phyloP scores from a whole-genome alignment of 202 grass and related monocot genomes.

The Hordeum pubiflorum region DNA sequence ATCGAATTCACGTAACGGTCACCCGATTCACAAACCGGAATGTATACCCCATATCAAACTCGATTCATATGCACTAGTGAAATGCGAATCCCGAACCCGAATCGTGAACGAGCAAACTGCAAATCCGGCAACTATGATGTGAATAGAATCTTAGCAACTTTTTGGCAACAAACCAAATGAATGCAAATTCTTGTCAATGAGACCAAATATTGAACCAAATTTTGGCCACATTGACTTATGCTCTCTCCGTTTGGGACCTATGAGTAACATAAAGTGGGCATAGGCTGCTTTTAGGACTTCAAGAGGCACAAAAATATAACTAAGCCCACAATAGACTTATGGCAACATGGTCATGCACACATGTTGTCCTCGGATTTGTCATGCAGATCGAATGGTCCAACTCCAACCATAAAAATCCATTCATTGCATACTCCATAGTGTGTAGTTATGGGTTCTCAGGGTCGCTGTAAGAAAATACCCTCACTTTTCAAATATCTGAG shows the following conservation, averaged over 20 bases:
- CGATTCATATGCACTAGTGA: too few species aligned
- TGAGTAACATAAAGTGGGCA: neutral
- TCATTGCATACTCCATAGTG: neutral
- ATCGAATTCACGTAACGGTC: too few species aligned
- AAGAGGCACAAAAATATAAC: neutral
- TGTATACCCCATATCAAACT: too few species aligned
- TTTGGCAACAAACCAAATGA: neutral
- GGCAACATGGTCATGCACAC: neutral
- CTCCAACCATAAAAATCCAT: neutral
- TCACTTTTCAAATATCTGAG: constrained; percentile 2
- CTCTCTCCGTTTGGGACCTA: neutral
- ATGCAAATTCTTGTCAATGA: neutral
- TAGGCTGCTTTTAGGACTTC: neutral
- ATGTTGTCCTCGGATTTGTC: neutral
- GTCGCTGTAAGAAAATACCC: neutral
- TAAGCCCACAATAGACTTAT: neutral
- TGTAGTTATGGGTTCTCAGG: neutral
- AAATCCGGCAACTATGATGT: neutral
- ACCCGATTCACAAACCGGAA: too few species aligned
- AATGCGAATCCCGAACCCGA: too few species aligned
- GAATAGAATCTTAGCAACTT: neutral
- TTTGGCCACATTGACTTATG: neutral
- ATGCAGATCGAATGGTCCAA: neutral
- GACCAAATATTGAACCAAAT: neutral
- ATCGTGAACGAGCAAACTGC: too few species aligned